Conservation (phyloP, 345 rosid genomes). For the Brassica incana region DNA sequence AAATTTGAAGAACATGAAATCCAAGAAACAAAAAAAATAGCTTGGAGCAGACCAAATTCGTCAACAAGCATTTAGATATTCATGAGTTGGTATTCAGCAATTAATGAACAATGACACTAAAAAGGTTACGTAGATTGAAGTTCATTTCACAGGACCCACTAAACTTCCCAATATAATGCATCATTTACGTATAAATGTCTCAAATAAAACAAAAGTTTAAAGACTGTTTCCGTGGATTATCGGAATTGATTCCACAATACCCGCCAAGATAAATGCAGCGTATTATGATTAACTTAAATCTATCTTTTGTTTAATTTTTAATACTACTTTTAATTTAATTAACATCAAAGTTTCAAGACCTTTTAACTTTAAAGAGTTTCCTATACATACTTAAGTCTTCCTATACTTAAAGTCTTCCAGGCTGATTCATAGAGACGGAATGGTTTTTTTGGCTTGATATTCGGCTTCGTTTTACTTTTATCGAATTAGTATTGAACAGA, state of each 20-base stretch:
- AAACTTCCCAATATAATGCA: neutral
- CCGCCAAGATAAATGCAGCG: neutral
- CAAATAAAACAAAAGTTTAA: neutral
- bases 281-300: neutral
- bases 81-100: neutral
- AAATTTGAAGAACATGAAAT: neutral
- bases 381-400: neutral
- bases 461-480: neutral
- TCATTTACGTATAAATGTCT: slow-evolving; percentile 4
- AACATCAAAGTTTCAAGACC: neutral
- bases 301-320: neutral
- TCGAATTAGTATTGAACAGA: neutral
- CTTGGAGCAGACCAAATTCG: neutral
- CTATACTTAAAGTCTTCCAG: neutral
- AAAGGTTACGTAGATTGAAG: slow-evolving; percentile 1
- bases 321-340: neutral
- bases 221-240: neutral
- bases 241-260: neutral
- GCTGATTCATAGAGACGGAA: neutral
- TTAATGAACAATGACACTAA: slow-evolving; percentile 9
- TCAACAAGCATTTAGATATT: neutral
- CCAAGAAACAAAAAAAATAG: neutral
- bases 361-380: neutral
- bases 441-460: neutral
- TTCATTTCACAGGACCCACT: slow-evolving; percentile 11